phyloP scores from a whole-genome alignment of 331 rosid species.

The Pyrus hybrid region DNA sequence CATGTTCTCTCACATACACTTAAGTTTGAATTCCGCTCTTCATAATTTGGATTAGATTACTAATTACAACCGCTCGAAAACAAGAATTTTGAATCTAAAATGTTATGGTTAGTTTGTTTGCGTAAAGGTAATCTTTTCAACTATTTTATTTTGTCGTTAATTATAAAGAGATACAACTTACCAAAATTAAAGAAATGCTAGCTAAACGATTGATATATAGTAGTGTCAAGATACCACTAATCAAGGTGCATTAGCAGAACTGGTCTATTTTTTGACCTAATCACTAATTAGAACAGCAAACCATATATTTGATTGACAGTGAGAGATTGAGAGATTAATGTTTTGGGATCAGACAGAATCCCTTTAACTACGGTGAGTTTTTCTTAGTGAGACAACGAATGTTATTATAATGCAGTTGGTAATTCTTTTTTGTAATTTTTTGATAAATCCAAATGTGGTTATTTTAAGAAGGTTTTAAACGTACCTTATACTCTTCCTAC shows the following conservation, averaged over 20 bases:
- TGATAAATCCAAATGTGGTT: background rate
- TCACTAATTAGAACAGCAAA: background rate
- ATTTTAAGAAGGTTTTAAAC: background rate
- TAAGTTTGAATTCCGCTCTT: too few relatives aligned
- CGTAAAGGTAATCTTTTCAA: too few relatives aligned
- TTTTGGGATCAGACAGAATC: constrained; percentile 12
- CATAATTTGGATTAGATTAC: too few relatives aligned
- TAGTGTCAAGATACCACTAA: background rate
- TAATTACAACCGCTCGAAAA: too few relatives aligned
- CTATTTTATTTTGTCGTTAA: background rate
- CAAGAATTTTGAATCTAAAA: too few relatives aligned
- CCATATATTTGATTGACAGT: background rate
- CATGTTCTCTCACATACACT: too few relatives aligned
- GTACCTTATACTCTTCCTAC: constrained; percentile 1
- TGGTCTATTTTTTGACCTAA: background rate
- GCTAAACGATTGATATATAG: background rate
- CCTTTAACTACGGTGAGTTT: constrained; percentile 1
- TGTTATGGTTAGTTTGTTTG: too few relatives aligned
- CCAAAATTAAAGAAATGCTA: background rate
- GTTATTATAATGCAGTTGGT: background rate
- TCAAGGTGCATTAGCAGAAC: background rate
- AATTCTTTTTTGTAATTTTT: background rate
- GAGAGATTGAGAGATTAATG: background rate
- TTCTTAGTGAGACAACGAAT: background rate
- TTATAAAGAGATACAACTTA: background rate